phyloP scores from a whole-genome alignment of 1,284 basidiomycete genomes.

The Ceratobasidium sp. region DNA sequence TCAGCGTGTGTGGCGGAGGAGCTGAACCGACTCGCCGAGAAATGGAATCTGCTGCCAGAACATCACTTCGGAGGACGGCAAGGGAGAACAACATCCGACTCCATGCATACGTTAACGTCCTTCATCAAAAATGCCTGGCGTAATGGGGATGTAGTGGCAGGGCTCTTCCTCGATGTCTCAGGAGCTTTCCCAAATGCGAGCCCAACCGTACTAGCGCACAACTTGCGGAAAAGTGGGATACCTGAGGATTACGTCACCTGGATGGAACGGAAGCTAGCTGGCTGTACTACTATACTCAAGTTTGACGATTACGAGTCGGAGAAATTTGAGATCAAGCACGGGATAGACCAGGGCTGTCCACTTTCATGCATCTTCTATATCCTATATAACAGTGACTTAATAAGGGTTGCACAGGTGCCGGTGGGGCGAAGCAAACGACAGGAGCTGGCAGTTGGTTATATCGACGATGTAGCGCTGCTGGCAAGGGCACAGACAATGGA shows the following conservation, averaged over 20 bases:
- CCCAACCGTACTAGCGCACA: constrained; percentile 47
- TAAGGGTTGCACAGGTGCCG: background rate
- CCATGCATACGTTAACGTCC: constrained; percentile 22
- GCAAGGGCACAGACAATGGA: constrained; percentile 6
- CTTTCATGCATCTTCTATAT: constrained; percentile 44
- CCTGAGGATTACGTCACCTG: constrained; percentile 44
- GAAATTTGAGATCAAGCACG: constrained; percentile 46
- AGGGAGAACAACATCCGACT: constrained; percentile 36
- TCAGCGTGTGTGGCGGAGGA: constrained; percentile 13
- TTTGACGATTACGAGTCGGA: constrained; percentile 18
- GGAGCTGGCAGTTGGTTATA: constrained; percentile 24
- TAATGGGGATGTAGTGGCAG: constrained; percentile 19
- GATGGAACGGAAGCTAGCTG: constrained; percentile 42
- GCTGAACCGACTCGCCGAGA: constrained; percentile 16
- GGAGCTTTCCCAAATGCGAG: constrained; percentile 50
- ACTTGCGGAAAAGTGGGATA: constrained; percentile 48
- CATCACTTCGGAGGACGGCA: constrained; percentile 37
- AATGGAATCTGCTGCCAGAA: constrained; percentile 25
- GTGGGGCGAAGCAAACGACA: background rate
- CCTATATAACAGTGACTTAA: background rate
- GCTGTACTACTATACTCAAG: background rate
- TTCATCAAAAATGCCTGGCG: constrained; percentile 41
- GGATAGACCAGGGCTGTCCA: constrained; percentile 51
- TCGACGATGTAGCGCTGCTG: constrained; percentile 37
- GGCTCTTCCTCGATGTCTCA: constrained; percentile 40